Base-by-base conservation (phyloP, 2,329 filamentous ascomycete species). In the Fusarium verrucosum region DNA sequence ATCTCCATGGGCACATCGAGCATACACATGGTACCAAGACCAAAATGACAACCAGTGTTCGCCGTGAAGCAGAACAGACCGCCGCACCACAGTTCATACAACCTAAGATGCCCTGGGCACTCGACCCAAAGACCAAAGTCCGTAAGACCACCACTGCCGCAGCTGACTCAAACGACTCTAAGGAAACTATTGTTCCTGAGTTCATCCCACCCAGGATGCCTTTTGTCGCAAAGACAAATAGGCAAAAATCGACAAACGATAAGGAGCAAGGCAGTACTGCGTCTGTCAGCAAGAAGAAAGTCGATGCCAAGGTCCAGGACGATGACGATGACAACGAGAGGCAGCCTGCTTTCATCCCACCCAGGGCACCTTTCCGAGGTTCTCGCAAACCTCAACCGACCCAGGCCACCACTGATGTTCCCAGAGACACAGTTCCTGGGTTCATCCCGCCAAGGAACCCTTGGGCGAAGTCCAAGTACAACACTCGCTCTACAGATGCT, bases 201-300 rank as follows among this genome's bases (percentile, higher is more conserved):
- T 67, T 67, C 22, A 68, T 67, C 20, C 56, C 55, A 4, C 64
- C 64, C 33, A 67, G 45, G 26, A 62, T 59, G 50, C 64, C 64
- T 19, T 66, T 52, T 40, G 50, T 67, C 30, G 40, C 40, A 20
- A 66, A 63, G 30, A 19, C 37, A n/a, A 35, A n/a, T 19, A 44
- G 58, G 20, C 36, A 51, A 33, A 52, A 52, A 36, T 42, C 45
- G 2, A 35, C 40, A 5, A 43, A 58, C 16, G 33, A 33, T 6
- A 43, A 58, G 14, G 33, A 28, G 10, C 53, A 58, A 30, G 41
- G 14, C 4, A 46, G 17, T 19, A 30, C 51, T 19, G 57, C 37
- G 10, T 61, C 57, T 44, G 32, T 44, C 32, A 62, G 40, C 32
- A 56, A 57, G n/a, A 61, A 61, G 47, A 58, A 55, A 22, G 30